phyloP scores from a whole-genome alignment of 1,284 basidiomycete species.

The Cryptococcus sp. region DNA sequence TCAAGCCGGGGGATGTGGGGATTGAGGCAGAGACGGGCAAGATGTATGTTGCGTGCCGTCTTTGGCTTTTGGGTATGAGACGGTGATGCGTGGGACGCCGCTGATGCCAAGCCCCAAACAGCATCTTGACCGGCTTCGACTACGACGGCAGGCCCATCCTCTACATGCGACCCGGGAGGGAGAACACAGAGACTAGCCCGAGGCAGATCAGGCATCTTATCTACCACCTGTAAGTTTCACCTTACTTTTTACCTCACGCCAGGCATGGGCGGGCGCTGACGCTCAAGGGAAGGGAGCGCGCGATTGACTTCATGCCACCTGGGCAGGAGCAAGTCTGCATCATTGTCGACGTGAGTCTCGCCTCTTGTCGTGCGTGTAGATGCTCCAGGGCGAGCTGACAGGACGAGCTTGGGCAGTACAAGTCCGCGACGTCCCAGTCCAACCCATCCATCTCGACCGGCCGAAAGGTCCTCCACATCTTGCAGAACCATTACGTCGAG shows the following conservation, averaged over 20 bases:
- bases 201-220: constrained; percentile 77
- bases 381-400: not conserved
- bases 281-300: constrained; percentile 63
- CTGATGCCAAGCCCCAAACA: constrained; percentile 34
- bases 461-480: constrained; percentile 72
- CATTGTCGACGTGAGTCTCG: constrained; percentile 60
- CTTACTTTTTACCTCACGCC: too few relatives aligned
- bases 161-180: constrained; percentile 76
- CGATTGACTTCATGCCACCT: constrained; percentile 77
- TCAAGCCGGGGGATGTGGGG: constrained; percentile 66
- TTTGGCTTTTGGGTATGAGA: not conserved
- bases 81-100: not conserved
- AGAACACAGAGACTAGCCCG: constrained; percentile 71
- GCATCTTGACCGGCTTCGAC: constrained; percentile 77
- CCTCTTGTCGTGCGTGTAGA: not conserved
- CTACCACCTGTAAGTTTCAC: constrained; percentile 72
- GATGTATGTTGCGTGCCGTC: constrained; percentile 57
- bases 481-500: constrained; percentile 89
- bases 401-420: constrained; percentile 53
- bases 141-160: constrained; percentile 73
- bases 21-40: constrained; percentile 78
- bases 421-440: constrained; percentile 69
- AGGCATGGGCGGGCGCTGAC: too few relatives aligned
- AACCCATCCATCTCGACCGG: constrained; percentile 76
- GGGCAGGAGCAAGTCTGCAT: constrained; percentile 76